These are phyloP conservation scores for Penicillium roqueforti DNA, from an alignment of 495 filamentous ascomycete species.

Conservation along the genomic window DNA sequence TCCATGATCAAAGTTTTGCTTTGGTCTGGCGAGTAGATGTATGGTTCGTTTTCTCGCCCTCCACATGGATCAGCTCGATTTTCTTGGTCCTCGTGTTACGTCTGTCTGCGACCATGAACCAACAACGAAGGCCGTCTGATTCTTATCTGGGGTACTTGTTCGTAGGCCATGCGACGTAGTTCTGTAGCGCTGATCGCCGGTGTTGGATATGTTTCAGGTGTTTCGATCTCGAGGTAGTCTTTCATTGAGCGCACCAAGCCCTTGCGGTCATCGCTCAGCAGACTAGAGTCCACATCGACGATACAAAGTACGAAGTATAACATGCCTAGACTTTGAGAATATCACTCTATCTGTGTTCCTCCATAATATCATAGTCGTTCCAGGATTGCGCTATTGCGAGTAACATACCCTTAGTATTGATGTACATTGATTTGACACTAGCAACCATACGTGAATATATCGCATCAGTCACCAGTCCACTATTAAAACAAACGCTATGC, in stretches of 20 bases:
- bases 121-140: conserved; percentile 31
- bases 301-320: neutral
- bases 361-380: too few relatives aligned
- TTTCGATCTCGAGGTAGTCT: neutral
- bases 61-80: conserved; percentile 16
- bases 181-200: neutral
- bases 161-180: conserved; percentile 5
- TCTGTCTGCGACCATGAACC: conserved; percentile 39
- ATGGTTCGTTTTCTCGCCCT: conserved; percentile 16
- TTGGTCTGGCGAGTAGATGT: conserved; percentile 20
- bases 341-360: too few relatives aligned
- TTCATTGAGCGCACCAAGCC: neutral
- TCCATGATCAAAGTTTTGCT: conserved; percentile 7
- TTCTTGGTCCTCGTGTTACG: conserved; percentile 30
- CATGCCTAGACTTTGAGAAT: neutral
- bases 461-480: neutral
- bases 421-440: neutral
- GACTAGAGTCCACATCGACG: neutral
- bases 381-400: neutral
- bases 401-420: neutral
- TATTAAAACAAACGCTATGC: neutral
- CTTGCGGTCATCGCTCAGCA: neutral
- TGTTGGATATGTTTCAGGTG: neutral
- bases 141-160: conserved; percentile 8
- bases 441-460: too few relatives aligned